Evolutionary conservation across 202 grass and related monocot species (phyloP), one percentile per base, ranked within the genome.

Genomic region (Setaria viridis): DNA sequence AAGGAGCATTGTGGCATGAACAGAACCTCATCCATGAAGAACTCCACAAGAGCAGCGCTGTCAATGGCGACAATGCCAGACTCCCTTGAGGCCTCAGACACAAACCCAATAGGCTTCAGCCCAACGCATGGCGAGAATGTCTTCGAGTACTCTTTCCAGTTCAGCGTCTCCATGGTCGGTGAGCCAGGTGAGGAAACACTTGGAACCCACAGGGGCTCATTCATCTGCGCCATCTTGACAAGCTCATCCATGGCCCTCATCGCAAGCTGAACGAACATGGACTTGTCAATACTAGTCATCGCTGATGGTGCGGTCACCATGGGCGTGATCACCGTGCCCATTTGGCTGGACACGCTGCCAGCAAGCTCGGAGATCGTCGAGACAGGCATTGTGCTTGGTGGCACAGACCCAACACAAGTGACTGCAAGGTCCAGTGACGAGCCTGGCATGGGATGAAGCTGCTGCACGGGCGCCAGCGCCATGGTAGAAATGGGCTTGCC

Each of bases 201-300:
- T 42, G 65, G 82, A 69, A 93, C 89, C 97, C 97, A 99, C 77
- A 99, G 29, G 0, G 90, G 97, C 20, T 94, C 92, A 4, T 80
- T 86, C 97, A 88, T 90, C 39, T 93, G 85, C 3, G 92, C 92
- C 97, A 99, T 99, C 87, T 97, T 97, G 76, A 99, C 85, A 51
- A 99, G 92, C 73, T 97, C 94, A 47, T 94, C 78, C 85, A 97
- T 94, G 7, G 97, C 94, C 10, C 74, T 82, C 41, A 87, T 65
- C 2, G 94, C 97, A 43, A 99, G 88, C 77, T 99, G 87, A 77
- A 94, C 48, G 33, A 99, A 67, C 82, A 90, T 43, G 17, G 87
- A 94, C 64, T 74, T 92, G 42, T 97, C 87, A 19, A 84, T 32
- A 21, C 77, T 70, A 55, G 49, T 58, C 21, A 79, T 70, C 17